A percentile compares a stretch with the other conserved stretches of the same genome.
These are phyloP conservation scores for Dryas integrifolia DNA, from an alignment of 331 rosid species.

Conservation along the genomic window DNA sequence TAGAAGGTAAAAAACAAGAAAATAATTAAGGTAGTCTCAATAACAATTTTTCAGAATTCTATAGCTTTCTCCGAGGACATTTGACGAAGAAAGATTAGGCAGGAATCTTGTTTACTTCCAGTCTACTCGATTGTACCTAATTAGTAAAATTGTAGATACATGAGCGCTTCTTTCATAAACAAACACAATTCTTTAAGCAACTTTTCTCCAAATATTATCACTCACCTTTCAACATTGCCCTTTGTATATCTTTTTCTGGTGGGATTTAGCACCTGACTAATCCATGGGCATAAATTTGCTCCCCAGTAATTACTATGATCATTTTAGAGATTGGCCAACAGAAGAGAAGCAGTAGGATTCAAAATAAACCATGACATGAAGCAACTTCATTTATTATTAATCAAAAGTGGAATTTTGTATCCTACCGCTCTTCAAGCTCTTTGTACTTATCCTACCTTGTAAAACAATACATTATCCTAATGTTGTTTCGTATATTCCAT, in stretches of 20 bases:
- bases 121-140: too few relatives aligned
- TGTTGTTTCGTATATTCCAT: too few relatives aligned
- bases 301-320: not conserved
- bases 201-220: too few relatives aligned
- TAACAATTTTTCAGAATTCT: not conserved
- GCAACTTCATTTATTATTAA: not conserved
- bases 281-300: not conserved
- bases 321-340: not conserved
- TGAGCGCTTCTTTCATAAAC: too few relatives aligned
- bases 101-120: too few relatives aligned
- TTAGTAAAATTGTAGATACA: too few relatives aligned
- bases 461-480: not conserved
- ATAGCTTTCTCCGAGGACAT: too few relatives aligned
- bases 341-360: not conserved
- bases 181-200: too few relatives aligned
- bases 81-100: too few relatives aligned
- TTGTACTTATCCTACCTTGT: not conserved
- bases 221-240: too few relatives aligned
- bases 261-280: not conserved
- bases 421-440: not conserved
- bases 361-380: not conserved
- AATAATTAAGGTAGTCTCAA: not conserved
- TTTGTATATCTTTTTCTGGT: too few relatives aligned
- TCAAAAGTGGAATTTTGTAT: not conserved
- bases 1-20: not conserved